Evolutionary conservation across 306 rosid genomes (phyloP), one percentile per base, ranked within the genome.

Genomic region (Abrus pulchellus): DNA sequence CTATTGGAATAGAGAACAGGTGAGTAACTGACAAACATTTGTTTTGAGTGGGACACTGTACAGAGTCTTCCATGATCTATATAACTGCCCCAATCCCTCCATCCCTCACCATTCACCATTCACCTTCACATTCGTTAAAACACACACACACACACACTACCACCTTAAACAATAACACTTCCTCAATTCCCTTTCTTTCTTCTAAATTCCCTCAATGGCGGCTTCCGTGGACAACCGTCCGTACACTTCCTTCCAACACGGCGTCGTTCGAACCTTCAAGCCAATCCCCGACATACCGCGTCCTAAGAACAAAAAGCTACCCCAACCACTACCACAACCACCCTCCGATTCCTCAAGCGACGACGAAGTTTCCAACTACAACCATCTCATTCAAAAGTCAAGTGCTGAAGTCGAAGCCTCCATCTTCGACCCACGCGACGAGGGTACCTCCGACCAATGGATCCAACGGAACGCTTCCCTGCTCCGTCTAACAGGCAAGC

Each of bases 401-500:
- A 82, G 28, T 57, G 13, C 27, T 29, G 94, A 92, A 43, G 5
- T 90, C 0, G 96, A 92, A 80, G 60, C 90, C 44, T 87, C 97
- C 5, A 83, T 88, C 47, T 52, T 75, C 8, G 98, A 92, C 74
- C 82, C 83, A 0, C 82, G 88, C 32, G 96, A 94, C 13, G 94
- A 88, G 0, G 97, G 92, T 7, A 90, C 98, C 5, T 74, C 96
- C 0, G 98, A 94, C 72, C 52, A 43, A 45, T 90, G 98, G 98
- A 83, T 92, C 77, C 69, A 76, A 54, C 90, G 98, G 0, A 94
- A 89, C 63, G n/a, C 93, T 3, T 48, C 79, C 74, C 55, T 94
- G 71, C 79, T 94, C 75, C 96, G 97, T 6, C 93, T 92, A 57
- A 94, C 98, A 0, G 94, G 97, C 5, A 94, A 93, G 40, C 97